Evolutionary conservation across 2,329 filamentous ascomycete genomes (phyloP), one percentile per base, ranked within the genome.

Genomic region (Trichoderma asperellum): DNA sequence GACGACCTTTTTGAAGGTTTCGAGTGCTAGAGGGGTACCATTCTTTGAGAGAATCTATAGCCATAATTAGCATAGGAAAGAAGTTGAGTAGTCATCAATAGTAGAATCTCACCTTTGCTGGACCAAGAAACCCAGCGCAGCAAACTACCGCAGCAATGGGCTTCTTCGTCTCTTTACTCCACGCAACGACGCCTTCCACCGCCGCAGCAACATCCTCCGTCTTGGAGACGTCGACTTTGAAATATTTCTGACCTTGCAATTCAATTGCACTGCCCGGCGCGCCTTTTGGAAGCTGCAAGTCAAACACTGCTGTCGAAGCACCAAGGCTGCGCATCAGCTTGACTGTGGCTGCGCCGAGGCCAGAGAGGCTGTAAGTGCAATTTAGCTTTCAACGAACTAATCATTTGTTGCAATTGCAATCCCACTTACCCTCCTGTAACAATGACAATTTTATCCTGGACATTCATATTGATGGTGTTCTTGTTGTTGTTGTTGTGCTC

Each of bases 251-350:
- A 7, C 47, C 47, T 3, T 52, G 59, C 8, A 34, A 27, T 18
- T 52, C 59, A 24, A 43, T n/a, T 2, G 11, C 32, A 18, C 4
- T 34, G 7, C 40, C 7, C 35, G 59, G 12, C 1, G 56, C 12
- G 34, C 34, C 34, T 40, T 58, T 58, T 21, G 56, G 59, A 12
- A 62, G n/a, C 43, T 35, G 27, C 8, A 62, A 35, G 49, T 62
- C 59, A 49, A 62, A 62, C 7, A 62, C 59, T 2, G 59, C 59
- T 62, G 52, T 52, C 35, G 43, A 62, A 24, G 59, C 59, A 11
- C 59, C 59, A 27, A 62, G 59, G 29, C 59, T 52, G 14, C 59
- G 32, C 43, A 62, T 49, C n/a, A 62, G 59, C 43, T 62, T 62
- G 29, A 62, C 59, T 24, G 59, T 62, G 1, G 59, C 59, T 7